These are phyloP conservation scores for Verticillium zaregamsianum DNA, from an alignment of 2,329 filamentous ascomycete species.

Conservation along the genomic window DNA sequence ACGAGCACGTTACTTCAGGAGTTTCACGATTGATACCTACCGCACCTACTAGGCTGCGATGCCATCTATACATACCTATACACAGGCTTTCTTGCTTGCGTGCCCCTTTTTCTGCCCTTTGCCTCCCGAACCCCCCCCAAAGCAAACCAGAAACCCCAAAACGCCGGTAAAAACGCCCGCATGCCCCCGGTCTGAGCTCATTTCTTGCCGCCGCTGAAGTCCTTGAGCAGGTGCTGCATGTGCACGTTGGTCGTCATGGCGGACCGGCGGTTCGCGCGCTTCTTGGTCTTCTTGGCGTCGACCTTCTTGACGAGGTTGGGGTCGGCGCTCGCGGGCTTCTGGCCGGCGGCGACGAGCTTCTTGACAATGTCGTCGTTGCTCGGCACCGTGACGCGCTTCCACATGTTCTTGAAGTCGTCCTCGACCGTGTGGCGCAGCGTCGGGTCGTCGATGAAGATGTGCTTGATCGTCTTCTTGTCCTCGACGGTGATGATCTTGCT, in stretches of 20 bases:
- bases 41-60: background rate
- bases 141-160: background rate
- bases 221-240: constrained; percentile 77
- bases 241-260: constrained; percentile 86
- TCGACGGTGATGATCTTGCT: constrained; percentile 81
- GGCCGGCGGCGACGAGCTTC: constrained; percentile 70
- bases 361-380: constrained; percentile 70
- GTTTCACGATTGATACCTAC: background rate
- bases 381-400: constrained; percentile 77
- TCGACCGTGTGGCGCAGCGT: constrained; percentile 73
- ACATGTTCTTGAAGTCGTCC: constrained; percentile 76
- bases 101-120: background rate
- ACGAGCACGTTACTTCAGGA: background rate
- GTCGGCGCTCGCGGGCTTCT: constrained; percentile 82
- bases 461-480: constrained; percentile 83
- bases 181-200: background rate
- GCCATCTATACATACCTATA: background rate
- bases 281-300: constrained; percentile 66
- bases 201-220: constrained; percentile 44
- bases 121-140: background rate
- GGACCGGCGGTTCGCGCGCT: constrained; percentile 58
- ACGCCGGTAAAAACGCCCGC: background rate
- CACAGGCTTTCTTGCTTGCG: background rate
- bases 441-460: constrained; percentile 86
- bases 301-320: constrained; percentile 52